Conservation (phyloP, 768 basidiomycete genomes). For the Infundibulicybe gibba region DNA sequence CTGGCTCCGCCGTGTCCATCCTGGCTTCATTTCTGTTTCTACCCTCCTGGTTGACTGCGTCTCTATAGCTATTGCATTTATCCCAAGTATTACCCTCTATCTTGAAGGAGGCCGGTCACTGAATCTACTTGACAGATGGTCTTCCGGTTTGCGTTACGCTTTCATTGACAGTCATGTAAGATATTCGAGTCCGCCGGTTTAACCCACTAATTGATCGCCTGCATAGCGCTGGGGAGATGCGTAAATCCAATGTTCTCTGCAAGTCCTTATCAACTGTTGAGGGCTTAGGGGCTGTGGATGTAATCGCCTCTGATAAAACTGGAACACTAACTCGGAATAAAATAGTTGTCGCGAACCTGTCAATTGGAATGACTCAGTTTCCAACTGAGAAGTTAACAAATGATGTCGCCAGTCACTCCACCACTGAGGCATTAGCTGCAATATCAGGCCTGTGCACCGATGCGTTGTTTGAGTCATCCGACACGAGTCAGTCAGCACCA, state of each 20-base stretch:
- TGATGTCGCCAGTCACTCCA: conserved; percentile 3
- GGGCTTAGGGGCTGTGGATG: conserved; percentile 60
- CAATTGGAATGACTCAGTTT: conserved; percentile 35
- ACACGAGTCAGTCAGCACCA: conserved; percentile 17
- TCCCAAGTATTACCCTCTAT: conserved; percentile 19
- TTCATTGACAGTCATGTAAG: background rate
- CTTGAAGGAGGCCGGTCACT: too few relatives aligned
- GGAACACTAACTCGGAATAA: conserved; percentile 59
- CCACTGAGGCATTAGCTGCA: conserved; percentile 18
- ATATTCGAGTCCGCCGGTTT: too few relatives aligned
- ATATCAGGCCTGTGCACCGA: conserved; percentile 54
- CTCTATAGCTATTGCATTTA: conserved; percentile 52
- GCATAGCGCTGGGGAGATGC: conserved; percentile 13
- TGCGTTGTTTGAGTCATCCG: conserved; percentile 40
- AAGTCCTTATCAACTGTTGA: conserved; percentile 64
- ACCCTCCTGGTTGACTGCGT: conserved; percentile 44
- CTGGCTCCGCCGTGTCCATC: conserved; percentile 38
- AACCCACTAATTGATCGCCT: background rate
- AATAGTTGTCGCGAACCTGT: conserved; percentile 45
- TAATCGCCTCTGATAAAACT: conserved; percentile 53
- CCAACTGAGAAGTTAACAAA: conserved; percentile 18
- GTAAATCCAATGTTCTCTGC: conserved; percentile 9
- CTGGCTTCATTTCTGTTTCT: conserved; percentile 42
- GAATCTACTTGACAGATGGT: too few relatives aligned
- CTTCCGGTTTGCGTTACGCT: background rate